Percentiles rank a stretch among this genome's conserved stretches.
Conservation (phyloP, 805 yeast genomes). For the Starmerella floris region DNA sequence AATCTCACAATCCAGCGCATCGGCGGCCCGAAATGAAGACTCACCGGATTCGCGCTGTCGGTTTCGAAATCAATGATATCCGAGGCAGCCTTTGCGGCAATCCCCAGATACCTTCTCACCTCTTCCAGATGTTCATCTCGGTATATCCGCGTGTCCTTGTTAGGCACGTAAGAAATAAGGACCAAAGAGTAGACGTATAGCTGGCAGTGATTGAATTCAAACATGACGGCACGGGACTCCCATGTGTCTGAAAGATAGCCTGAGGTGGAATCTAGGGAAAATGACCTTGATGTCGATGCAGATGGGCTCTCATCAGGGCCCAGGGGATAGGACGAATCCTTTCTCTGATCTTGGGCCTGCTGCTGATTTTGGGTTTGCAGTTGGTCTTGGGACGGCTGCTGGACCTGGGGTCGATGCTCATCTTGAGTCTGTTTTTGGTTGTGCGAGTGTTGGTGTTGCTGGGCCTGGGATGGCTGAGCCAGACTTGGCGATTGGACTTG, state of each 20-base stretch:
- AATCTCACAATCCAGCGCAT: constrained; percentile 83
- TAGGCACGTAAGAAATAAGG: constrained; percentile 27
- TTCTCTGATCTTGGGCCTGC: too few species aligned
- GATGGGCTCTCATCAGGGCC: not conserved
- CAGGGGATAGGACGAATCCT: not conserved
- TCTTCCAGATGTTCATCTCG: not conserved
- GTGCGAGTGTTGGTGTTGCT: too few species aligned
- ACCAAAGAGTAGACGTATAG: constrained; percentile 77
- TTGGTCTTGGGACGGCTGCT: too few species aligned
- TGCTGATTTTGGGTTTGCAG: too few species aligned
- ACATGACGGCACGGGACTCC: constrained; percentile 57
- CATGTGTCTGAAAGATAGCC: too few species aligned
- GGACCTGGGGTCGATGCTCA: too few species aligned
- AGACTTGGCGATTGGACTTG: too few species aligned
- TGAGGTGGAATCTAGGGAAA: not conserved
- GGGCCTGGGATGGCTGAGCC: too few species aligned
- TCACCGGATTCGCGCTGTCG: constrained; percentile 39
- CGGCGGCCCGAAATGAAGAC: constrained; percentile 61
- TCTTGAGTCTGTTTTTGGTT: too few species aligned
- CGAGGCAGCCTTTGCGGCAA: constrained; percentile 73
- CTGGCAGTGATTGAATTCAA: constrained; percentile 76
- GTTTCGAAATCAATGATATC: constrained; percentile 61
- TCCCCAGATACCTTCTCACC: constrained; percentile 46
- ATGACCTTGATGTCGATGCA: not conserved
- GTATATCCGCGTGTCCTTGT: not conserved